A percentile compares a stretch with the other conserved stretches of the same genome.
Evolutionary conservation across 768 basidiomycete species (phyloP).

Genomic region (Kwoniella pini): DNA sequence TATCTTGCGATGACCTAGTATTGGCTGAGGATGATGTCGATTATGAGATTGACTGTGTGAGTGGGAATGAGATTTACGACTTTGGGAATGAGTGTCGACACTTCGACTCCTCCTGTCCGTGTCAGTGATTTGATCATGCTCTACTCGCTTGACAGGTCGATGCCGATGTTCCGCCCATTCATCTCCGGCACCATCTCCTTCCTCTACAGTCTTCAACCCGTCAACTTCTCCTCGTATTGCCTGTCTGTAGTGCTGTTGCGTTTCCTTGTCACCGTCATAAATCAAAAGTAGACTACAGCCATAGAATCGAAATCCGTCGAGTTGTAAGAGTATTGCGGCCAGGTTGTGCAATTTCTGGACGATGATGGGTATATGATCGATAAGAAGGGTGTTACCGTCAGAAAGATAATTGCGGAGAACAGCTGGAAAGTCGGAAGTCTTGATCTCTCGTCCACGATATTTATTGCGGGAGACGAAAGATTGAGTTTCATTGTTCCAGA

Average conservation of each 20-base stretch:
- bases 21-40: background rate
- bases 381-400: slow-evolving; percentile 78
- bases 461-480: slow-evolving; percentile 93
- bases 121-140: background rate
- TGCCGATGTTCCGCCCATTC: slow-evolving; percentile 39
- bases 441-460: slow-evolving; percentile 89
- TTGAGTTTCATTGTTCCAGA: slow-evolving; percentile 84
- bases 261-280: slow-evolving; percentile 91
- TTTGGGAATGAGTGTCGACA: slow-evolving; percentile 28
- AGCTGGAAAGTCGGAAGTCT: slow-evolving; percentile 76
- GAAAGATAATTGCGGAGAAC: slow-evolving; percentile 80
- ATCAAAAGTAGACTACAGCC: slow-evolving; percentile 95
- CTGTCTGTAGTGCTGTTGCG: slow-evolving; percentile 63
- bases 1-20: slow-evolving; percentile 57
- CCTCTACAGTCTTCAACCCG: slow-evolving; percentile 61
- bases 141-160: slow-evolving; percentile 18
- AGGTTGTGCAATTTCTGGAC: slow-evolving; percentile 92
- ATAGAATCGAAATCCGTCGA: slow-evolving; percentile 97
- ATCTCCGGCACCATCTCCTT: slow-evolving; percentile 18
- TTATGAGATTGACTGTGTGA: slow-evolving; percentile 3
- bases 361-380: slow-evolving; percentile 87
- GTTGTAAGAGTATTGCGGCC: slow-evolving; percentile 80
- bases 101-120: slow-evolving; percentile 33
- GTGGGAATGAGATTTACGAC: slow-evolving; percentile 11
- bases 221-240: slow-evolving; percentile 63